Evolutionary conservation across 1,139 yeast genomes (phyloP), one percentile per base, ranked within the genome.

Genomic region (Magnusiomyces tetraspermus): DNA sequence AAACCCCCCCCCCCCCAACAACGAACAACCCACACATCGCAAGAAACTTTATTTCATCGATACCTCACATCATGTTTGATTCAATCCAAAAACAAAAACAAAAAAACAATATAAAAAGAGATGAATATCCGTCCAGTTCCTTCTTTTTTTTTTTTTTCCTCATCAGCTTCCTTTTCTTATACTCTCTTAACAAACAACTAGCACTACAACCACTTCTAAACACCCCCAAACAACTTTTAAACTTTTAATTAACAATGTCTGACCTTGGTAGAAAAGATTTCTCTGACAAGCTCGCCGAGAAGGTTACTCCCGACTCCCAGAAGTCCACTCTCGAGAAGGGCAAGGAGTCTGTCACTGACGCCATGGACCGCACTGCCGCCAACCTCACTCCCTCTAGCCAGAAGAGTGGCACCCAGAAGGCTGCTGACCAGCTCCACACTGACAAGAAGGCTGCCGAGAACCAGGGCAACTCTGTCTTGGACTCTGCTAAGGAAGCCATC

Each of bases 301-400:
- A 77, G 49, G 58, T 85, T 52, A 85, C 79, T 62, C 96, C 96
- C 66, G 83, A 87, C 59, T 71, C 79, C 53, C 76, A 85, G 68
- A 88, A 88, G 76, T 61, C 82, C 48, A 71, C 75, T 61, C 69
- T 73, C 46, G 84, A 86, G 63, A 73, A 83, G 71, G 82, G 81
- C 60, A 83, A 84, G 76, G 96, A 88, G 73, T 57, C 68, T 43
- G 80, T 79, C 58, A 83, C 95, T 54, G 84, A 78, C 66, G 67
- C 73, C 42, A 75, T 74, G 60, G 96, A 88, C 76, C 74, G 77
- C 66, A 69, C 77, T 51, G 89, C 85, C 57, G 75, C 77, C 53
- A 69, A 74, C 55, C 65, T 75, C 52, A 77, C 79, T 58, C 88
- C 94, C 57, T 80, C 82, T 48, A 67, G 70, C 58, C 74, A 82